These are phyloP conservation scores for Dictyostelium brefeldianum DNA, from an alignment of 78 protist species.

Conservation along the genomic window DNA sequence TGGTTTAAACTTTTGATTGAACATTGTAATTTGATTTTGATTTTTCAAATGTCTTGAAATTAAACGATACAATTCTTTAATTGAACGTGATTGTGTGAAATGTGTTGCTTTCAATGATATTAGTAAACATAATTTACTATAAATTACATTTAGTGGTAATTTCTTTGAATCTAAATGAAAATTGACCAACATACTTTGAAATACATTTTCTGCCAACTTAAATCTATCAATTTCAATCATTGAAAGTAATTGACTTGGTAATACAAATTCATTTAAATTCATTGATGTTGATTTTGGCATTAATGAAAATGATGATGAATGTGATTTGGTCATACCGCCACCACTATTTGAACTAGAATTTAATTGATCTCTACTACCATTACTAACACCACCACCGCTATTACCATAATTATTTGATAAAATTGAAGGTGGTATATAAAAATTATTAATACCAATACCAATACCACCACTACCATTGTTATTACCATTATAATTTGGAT, in stretches of 20 bases:
- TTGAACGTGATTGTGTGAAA: not conserved
- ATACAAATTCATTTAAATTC: not conserved
- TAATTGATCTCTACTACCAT: not conserved
- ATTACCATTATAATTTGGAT: not conserved
- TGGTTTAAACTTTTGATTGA: slow-evolving; percentile 5
- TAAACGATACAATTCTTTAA: not conserved
- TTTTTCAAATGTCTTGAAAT: slow-evolving; percentile 5
- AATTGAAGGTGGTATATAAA: not conserved
- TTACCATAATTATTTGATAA: not conserved
- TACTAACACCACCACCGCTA: not conserved
- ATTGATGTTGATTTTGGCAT: not conserved
- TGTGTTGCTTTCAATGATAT: not conserved
- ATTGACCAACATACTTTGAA: not conserved
- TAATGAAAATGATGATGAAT: slow-evolving; percentile 8
- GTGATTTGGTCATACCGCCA: not conserved
- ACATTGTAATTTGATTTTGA: not conserved
- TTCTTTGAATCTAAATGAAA: slow-evolving; percentile 16
- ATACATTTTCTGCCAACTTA: not conserved
- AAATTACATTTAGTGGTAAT: not conserved
- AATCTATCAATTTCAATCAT: not conserved
- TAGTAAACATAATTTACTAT: not conserved
- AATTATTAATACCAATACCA: no score
- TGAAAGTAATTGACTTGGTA: not conserved
- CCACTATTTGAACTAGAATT: not conserved
- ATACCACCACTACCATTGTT: no score